phyloP scores from a whole-genome alignment of 176 grass and related monocot genomes.

The Avena sativa region DNA sequence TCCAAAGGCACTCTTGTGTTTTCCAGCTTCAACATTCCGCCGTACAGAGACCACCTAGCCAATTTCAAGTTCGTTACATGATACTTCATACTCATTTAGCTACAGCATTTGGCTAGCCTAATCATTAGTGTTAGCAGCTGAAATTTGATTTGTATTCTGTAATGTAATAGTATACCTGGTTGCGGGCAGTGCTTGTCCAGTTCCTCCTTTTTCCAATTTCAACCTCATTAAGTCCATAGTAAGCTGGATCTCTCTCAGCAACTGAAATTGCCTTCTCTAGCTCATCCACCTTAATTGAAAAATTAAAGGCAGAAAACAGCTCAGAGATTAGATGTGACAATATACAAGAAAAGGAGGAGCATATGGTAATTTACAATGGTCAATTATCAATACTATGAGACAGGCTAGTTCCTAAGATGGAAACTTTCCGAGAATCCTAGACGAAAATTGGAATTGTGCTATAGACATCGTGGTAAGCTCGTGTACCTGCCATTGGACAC shows the following conservation, averaged over 20 bases:
- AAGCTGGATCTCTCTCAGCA: constrained; percentile 77
- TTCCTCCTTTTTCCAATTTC: constrained; percentile 81
- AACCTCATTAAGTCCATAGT: constrained; percentile 81
- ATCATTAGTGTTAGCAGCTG: not conserved
- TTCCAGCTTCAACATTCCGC: constrained; percentile 75
- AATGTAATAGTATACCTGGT: constrained; percentile 55
- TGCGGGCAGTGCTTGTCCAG: constrained; percentile 75
- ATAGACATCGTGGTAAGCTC: not conserved
- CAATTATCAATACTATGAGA: not conserved
- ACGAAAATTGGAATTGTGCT: not conserved
- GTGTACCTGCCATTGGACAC: constrained; percentile 85
- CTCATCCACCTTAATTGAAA: constrained; percentile 77
- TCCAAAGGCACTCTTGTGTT: constrained; percentile 53
- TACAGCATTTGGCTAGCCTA: constrained; percentile 11
- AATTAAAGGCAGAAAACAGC: not conserved
- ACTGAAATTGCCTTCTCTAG: constrained; percentile 85
- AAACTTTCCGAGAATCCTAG: not conserved
- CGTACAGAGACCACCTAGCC: constrained; percentile 67
- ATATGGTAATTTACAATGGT: not conserved
- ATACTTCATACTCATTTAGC: not conserved
- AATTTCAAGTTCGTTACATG: constrained; percentile 35
- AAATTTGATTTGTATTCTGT: not conserved
- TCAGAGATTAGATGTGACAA: not conserved
- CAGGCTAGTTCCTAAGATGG: not conserved
- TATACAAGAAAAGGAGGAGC: not conserved